phyloP scores from a whole-genome alignment of 148 eudicot species.

The Chenopodium berlandieri region DNA sequence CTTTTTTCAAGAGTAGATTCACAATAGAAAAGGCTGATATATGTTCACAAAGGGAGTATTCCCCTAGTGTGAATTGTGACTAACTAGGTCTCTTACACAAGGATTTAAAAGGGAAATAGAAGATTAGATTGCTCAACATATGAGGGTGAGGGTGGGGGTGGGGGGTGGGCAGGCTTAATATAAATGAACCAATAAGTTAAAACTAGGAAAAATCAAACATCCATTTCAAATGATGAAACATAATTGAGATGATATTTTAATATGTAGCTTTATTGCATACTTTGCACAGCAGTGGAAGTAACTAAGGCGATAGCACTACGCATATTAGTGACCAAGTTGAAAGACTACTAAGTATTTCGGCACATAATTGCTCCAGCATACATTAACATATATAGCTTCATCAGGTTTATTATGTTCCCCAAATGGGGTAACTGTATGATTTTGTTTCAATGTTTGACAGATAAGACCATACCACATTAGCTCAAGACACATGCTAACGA shows the following conservation, averaged over 20 bases:
- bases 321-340: not conserved
- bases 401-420: not conserved
- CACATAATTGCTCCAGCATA: not conserved
- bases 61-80: not conserved
- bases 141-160: no score
- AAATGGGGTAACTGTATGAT: constrained; percentile 9
- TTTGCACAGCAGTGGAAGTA: not conserved
- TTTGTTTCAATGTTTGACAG: not conserved
- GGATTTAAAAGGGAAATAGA: not conserved
- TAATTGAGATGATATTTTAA: not conserved
- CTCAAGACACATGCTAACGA: constrained; percentile 5
- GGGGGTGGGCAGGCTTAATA: no score
- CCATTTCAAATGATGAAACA: not conserved
- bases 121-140: not conserved
- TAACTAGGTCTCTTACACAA: not conserved
- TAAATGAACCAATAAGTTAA: not conserved
- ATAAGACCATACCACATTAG: constrained; percentile 9
- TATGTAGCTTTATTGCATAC: not conserved
- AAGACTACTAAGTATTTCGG: not conserved
- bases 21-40: not conserved
- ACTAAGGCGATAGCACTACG: not conserved
- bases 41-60: not conserved
- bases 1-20: not conserved
- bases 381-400: not conserved
- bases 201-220: not conserved